Conservation (phyloP, 2,329 filamentous ascomycete species). For the Cladosporium austrohemisphaericum region DNA sequence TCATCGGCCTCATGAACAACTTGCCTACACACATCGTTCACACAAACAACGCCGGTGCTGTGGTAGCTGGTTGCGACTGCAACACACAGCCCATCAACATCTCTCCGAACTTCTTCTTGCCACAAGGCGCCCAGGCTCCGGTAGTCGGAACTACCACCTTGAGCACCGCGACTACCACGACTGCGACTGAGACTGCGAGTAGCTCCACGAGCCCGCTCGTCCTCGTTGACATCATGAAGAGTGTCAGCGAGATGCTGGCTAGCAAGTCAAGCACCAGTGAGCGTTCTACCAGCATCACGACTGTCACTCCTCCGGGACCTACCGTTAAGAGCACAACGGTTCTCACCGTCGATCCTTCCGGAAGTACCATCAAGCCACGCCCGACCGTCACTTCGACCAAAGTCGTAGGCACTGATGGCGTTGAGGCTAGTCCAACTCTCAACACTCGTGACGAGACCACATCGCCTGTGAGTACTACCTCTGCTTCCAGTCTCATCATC, state of each 20-base stretch:
- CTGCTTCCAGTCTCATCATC: background rate
- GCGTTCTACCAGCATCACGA: constrained; percentile 19
- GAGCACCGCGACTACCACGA: constrained; percentile 1
- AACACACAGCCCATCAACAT: constrained; percentile 29
- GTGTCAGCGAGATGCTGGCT: background rate
- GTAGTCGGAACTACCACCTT: background rate
- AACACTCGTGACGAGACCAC: constrained; percentile 5
- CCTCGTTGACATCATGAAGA: constrained; percentile 2
- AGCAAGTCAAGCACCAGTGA: constrained; percentile 19
- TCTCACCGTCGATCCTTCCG: constrained; percentile 11
- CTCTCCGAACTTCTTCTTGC: constrained; percentile 31
- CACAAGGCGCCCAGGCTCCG: background rate
- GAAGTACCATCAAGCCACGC: constrained; percentile 13
- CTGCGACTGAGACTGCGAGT: background rate
- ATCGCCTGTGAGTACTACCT: background rate
- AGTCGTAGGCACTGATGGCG: constrained; percentile 13
- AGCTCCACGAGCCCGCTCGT: background rate
- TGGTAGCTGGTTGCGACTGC: constrained; percentile 19
- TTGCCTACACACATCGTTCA: constrained; percentile 27
- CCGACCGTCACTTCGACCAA: constrained; percentile 18
- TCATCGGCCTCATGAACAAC: constrained; percentile 37
- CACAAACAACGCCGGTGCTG: constrained; percentile 5
- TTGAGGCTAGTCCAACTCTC: constrained; percentile 6
- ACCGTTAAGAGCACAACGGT: constrained; percentile 7
- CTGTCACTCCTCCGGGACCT: constrained; percentile 1